A percentile compares a stretch with the other conserved stretches of the same genome.
phyloP scores from a whole-genome alignment of 352 stramenopile genomes.

The Globisporangium middletonii region DNA sequence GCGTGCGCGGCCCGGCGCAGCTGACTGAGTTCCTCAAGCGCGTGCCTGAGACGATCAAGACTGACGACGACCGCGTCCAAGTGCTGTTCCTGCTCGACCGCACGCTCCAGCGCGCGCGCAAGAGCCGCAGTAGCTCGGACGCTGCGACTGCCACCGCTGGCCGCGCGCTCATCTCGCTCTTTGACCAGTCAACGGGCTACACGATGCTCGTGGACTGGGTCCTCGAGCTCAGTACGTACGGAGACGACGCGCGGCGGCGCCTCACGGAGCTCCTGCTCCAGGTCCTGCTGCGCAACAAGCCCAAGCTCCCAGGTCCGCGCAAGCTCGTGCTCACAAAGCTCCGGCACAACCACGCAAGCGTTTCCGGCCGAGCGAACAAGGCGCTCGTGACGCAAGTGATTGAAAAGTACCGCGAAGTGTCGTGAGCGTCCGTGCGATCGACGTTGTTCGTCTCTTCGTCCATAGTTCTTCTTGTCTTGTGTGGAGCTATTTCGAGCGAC shows the following conservation, averaged over 20 bases:
- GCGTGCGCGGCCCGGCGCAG: conserved; percentile 24
- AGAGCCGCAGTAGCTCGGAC: conserved; percentile 2
- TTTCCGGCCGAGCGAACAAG: conserved; percentile 41
- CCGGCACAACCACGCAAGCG: conserved; percentile 17
- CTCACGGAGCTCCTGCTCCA: conserved; percentile 48
- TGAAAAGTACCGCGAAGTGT: conserved; percentile 25
- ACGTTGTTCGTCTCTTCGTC: background rate
- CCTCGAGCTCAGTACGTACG: conserved; percentile 31
- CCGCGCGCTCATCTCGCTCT: conserved; percentile 27
- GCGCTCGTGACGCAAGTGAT: conserved; percentile 33
- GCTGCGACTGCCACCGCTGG: conserved; percentile 1
- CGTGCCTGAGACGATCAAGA: conserved; percentile 29
- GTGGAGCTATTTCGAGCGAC: too few relatives aligned
- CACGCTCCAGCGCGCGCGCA: conserved; percentile 25
- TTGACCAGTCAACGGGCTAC: conserved; percentile 58
- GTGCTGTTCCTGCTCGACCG: conserved; percentile 51
- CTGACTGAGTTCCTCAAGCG: conserved; percentile 36
- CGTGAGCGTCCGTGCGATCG: conserved; percentile 1
- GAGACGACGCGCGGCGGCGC: conserved; percentile 37
- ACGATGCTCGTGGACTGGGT: conserved; percentile 57
- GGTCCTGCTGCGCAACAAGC: conserved; percentile 47
- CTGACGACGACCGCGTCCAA: conserved; percentile 45
- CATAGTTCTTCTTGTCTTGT: background rate
- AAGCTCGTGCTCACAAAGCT: conserved; percentile 31
- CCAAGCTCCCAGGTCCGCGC: conserved; percentile 33